Conservation (phyloP, 164 flowering plant species). For the Chimonanthus praecox region DNA sequence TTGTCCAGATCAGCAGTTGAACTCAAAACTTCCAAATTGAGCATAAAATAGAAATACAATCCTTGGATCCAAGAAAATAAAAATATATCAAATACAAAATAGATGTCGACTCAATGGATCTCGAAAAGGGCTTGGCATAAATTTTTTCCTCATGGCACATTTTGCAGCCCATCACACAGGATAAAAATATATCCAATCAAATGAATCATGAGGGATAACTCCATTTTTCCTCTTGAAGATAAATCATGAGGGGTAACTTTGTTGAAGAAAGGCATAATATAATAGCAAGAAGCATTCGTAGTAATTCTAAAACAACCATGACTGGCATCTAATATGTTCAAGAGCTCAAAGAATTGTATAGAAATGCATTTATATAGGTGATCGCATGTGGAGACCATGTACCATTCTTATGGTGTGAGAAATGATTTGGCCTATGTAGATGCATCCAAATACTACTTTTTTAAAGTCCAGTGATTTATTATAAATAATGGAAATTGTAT, state of each 20-base stretch:
- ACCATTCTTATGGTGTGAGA: too few species aligned
- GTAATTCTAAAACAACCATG: neutral
- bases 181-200: neutral
- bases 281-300: too few species aligned
- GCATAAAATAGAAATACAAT: constrained; percentile 9
- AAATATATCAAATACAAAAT: neutral
- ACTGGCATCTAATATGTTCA: neutral
- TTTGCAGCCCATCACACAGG: neutral
- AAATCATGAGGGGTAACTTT: neutral
- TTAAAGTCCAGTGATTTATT: too few species aligned
- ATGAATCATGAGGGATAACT: neutral
- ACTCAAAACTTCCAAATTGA: constrained; percentile 9
- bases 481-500: too few species aligned
- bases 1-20: constrained; percentile 11
- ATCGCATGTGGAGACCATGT: too few species aligned
- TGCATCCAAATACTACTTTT: too few species aligned
- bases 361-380: too few species aligned
- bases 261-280: too few species aligned
- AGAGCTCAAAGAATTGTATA: too few species aligned
- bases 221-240: neutral
- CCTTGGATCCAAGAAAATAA: constrained; percentile 9
- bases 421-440: too few species aligned
- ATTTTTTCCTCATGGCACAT: neutral
- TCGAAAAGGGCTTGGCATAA: neutral
- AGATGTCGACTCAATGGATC: neutral